Evolutionary conservation across 2,329 filamentous ascomycete species (phyloP), one percentile per base, ranked within the genome.

Genomic region (Talaromyces funiculosus): DNA sequence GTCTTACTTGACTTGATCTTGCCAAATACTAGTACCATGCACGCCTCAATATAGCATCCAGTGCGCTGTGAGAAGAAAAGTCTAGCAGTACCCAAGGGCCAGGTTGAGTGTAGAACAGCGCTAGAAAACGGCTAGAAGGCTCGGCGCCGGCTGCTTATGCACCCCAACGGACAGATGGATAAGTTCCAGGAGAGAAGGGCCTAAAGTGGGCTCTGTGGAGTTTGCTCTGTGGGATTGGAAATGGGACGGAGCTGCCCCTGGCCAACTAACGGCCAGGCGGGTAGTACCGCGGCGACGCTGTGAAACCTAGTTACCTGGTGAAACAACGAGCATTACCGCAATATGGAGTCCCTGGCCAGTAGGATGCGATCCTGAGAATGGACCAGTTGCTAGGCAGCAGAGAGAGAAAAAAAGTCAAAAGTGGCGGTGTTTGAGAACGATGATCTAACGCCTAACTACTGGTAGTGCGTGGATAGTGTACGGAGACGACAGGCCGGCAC

Each of bases 221-320:
- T 51, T 26, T 7, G 14, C 18, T 3, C 14, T 18, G 24, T 49
- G 26, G 45, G 45, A 31, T 51, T 33, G 45, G 45, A 51, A 51
- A 51, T 33, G 26, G 47, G 29, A 51, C 47, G 47, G 47, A 12
- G 35, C 35, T 51, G 31, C 47, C 47, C 47, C 29, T 51, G 47
- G 51, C 33, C 35, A 54, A 37, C 51, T 54, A 40, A 54, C 43
- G 45, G 55, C 42, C 40, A 49, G 33, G 33, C 55, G 55, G 57
- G 57, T 59, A 59, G 45, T 40, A 53, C 57, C 57, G 57, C 47
- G 45, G 57, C n/a, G 49, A 57, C 56, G 45, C 24, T 14, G 43
- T 59, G 57, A 53, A 59, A 53, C 45, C 29, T 16, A 38, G 33
- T 4, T 16, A 26, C n/a, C 26, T 53, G 47, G 49, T 37, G 43